Percentiles rank a stretch among this genome's conserved stretches.
phyloP scores from a whole-genome alignment of 202 grass and related monocot species.

The Brachypodium distachyon region DNA sequence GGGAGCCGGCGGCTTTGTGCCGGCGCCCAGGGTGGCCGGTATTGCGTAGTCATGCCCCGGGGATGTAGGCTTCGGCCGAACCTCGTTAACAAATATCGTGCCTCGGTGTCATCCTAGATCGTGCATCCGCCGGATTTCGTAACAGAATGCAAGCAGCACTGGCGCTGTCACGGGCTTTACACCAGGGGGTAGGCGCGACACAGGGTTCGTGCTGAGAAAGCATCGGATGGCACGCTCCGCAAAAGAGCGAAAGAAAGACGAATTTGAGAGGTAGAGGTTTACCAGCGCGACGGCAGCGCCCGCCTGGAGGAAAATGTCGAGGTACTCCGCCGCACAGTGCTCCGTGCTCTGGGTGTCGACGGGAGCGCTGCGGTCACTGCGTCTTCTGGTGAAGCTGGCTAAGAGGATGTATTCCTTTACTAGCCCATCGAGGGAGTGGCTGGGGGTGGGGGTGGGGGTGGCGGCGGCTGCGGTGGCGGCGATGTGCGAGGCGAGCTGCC shows the following conservation, averaged over 20 bases:
- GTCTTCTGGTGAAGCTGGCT: not conserved
- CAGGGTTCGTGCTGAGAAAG: constrained; percentile 40
- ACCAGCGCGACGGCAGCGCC: constrained; percentile 67
- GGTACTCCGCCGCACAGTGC: constrained; percentile 24
- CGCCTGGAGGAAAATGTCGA: constrained; percentile 59
- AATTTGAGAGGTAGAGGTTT: constrained; percentile 59
- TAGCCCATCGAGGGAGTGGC: constrained; percentile 33
- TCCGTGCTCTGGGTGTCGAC: not conserved
- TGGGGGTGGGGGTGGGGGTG: not conserved
- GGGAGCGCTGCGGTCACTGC: not conserved
- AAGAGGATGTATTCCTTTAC: constrained; percentile 74
- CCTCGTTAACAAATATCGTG: too few relatives aligned
- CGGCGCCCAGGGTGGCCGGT: too few relatives aligned
- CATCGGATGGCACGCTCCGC: constrained; percentile 54
- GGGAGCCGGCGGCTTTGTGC: too few relatives aligned
- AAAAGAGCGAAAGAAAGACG: not conserved
- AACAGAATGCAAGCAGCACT: constrained; percentile 73
- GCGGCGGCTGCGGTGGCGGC: constrained; percentile 25
- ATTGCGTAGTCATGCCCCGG: too few relatives aligned
- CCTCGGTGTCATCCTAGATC: too few relatives aligned
- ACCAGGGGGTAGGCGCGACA: constrained; percentile 21
- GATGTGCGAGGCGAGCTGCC: constrained; percentile 81
- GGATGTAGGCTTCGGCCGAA: too few relatives aligned
- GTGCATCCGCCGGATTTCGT: too few relatives aligned
- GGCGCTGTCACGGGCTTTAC: constrained; percentile 34